phyloP scores from a whole-genome alignment of 1,139 yeast species.

The Taiozyma sp. region DNA sequence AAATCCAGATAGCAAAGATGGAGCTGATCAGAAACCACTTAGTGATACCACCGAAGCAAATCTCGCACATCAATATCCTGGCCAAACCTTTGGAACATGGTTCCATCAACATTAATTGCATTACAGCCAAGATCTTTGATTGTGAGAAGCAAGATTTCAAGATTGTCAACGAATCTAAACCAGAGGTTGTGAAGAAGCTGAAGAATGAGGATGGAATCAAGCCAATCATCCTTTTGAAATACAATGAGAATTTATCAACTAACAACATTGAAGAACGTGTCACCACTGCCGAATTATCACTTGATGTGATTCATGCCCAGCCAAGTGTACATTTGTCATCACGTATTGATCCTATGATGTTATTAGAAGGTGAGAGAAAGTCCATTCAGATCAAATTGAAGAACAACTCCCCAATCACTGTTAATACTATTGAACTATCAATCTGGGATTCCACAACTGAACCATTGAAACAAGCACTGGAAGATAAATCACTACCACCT shows the following conservation, averaged over 20 bases:
- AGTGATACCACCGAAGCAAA: conserved; percentile 36
- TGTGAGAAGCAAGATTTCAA: conserved; percentile 34
- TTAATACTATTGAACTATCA: conserved; percentile 56
- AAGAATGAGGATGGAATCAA: conserved; percentile 13
- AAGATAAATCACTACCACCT: conserved; percentile 42
- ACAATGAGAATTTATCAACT: conserved; percentile 6
- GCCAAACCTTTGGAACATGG: conserved; percentile 43
- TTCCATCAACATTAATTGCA: conserved; percentile 34
- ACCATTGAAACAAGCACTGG: conserved; percentile 46
- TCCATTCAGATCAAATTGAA: conserved; percentile 47
- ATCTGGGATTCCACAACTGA: conserved; percentile 75
- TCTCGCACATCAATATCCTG: conserved; percentile 35
- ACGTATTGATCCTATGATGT: conserved; percentile 56
- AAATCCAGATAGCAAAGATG: conserved; percentile 38
- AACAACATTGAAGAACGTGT: conserved; percentile 14
- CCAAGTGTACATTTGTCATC: conserved; percentile 56
- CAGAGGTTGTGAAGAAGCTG: conserved; percentile 24
- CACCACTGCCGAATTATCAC: conserved; percentile 12
- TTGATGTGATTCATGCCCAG: conserved; percentile 56
- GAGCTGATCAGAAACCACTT: conserved; percentile 29
- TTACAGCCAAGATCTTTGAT: conserved; percentile 42
- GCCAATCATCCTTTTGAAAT: conserved; percentile 7
- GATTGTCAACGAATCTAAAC: conserved; percentile 25
- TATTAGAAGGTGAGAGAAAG: conserved; percentile 73
- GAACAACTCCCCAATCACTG: conserved; percentile 52